Conservation (phyloP, 805 yeast genomes). For the Metahyphopichia silvanorum region DNA sequence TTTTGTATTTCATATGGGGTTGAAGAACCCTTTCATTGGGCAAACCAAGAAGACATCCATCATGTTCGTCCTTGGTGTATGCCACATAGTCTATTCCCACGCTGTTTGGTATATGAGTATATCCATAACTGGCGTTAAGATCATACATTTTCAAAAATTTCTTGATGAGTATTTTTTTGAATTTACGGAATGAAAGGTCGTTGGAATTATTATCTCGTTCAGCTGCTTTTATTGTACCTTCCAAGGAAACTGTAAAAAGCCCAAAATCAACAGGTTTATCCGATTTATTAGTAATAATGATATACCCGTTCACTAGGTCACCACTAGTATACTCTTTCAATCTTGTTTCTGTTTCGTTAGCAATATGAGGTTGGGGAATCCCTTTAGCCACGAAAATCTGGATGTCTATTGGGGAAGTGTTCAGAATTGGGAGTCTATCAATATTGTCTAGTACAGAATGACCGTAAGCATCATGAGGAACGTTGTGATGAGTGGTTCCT, state of each 20-base stretch:
- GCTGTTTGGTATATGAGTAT: constrained; percentile 47
- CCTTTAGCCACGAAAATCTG: constrained; percentile 52
- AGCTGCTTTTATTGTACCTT: constrained; percentile 41
- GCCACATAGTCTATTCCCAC: constrained; percentile 47
- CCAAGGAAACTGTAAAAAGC: constrained; percentile 43
- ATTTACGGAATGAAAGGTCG: constrained; percentile 12
- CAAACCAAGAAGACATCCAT: constrained; percentile 48
- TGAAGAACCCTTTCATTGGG: constrained; percentile 46
- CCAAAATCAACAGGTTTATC: constrained; percentile 42
- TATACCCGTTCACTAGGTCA: constrained; percentile 42
- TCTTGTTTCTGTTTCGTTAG: constrained; percentile 43
- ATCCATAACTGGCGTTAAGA: constrained; percentile 53
- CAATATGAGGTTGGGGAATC: constrained; percentile 42
- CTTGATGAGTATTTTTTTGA: constrained; percentile 36
- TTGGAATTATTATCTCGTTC: constrained; percentile 15
- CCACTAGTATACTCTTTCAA: constrained; percentile 41
- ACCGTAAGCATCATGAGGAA: constrained; percentile 27
- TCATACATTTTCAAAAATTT: constrained; percentile 60
- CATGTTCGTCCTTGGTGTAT: constrained; percentile 41
- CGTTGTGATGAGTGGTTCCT: constrained; percentile 2
- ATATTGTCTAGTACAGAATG: constrained; percentile 50
- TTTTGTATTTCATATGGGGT: constrained; percentile 51
- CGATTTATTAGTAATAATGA: constrained; percentile 47
- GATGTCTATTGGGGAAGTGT: constrained; percentile 43
- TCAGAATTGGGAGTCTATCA: constrained; percentile 44